Conservation (phyloP, 2,329 filamentous ascomycete species). For the Penicillium nordicum region DNA sequence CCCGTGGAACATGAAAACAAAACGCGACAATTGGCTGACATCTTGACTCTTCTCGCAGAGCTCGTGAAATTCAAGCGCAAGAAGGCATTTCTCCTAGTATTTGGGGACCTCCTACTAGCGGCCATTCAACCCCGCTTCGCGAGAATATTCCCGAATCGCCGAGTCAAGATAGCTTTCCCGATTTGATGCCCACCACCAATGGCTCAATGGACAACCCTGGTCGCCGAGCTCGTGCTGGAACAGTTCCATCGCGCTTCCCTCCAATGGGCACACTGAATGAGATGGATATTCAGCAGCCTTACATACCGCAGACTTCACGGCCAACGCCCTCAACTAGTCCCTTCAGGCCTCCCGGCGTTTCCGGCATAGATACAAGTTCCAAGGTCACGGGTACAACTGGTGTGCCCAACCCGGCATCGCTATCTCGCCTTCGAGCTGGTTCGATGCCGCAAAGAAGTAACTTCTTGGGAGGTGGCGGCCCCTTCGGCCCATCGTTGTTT, state of each 20-base stretch:
- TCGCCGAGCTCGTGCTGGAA: conserved; percentile 84
- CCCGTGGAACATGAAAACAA: neutral
- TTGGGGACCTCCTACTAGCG: conserved; percentile 95
- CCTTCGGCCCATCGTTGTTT: conserved; percentile 88
- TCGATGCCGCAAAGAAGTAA: conserved; percentile 89
- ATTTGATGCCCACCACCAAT: conserved; percentile 71
- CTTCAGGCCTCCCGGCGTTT: conserved; percentile 63
- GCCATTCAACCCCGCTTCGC: conserved; percentile 90
- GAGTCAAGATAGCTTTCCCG: conserved; percentile 85
- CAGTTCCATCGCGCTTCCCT: conserved; percentile 91
- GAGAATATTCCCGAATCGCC: conserved; percentile 98
- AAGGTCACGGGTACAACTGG: conserved; percentile 43
- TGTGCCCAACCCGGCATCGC: conserved; percentile 64
- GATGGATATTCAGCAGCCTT: conserved; percentile 53
- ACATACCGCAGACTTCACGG: conserved; percentile 73
- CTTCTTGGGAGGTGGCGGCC: conserved; percentile 57
- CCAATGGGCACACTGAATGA: conserved; percentile 64
- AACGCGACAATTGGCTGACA: conserved; percentile 10
- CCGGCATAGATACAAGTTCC: conserved; percentile 40
- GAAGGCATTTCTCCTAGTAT: conserved; percentile 77
- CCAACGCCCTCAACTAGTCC: conserved; percentile 84
- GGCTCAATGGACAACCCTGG: conserved; percentile 62
- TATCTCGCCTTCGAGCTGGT: conserved; percentile 83
- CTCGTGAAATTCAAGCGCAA: conserved; percentile 94
- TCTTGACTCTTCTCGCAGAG: conserved; percentile 52